Percentiles rank a stretch among this genome's conserved stretches.
phyloP scores from a whole-genome alignment of 2,329 filamentous ascomycete genomes.

The Sodiomyces alkalinus region DNA sequence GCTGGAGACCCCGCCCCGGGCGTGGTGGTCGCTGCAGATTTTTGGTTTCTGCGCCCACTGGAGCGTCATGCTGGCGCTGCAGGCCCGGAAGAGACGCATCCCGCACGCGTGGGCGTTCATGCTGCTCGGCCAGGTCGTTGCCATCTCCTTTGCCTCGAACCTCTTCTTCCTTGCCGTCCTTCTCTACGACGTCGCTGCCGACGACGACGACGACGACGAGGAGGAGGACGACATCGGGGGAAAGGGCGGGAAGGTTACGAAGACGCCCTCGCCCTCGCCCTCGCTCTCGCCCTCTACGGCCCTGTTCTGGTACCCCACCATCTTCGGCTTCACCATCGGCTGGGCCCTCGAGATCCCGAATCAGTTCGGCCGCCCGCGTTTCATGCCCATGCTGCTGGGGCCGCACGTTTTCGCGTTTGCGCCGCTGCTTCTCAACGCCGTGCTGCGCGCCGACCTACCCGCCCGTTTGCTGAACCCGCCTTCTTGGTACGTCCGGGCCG shows the following conservation, averaged over 20 bases:
- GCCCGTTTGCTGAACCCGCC: conserved; percentile 3
- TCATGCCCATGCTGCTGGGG: conserved; percentile 9
- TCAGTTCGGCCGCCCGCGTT: conserved; percentile 4
- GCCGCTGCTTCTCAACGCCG: conserved; percentile 9
- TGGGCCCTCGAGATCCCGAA: conserved; percentile 7
- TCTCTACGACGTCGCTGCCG: conserved; percentile 1
- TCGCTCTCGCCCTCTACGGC: not conserved
- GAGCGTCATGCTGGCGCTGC: conserved; percentile 12
- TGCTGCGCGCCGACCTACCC: conserved; percentile 2
- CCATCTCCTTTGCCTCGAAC: conserved; percentile 13
- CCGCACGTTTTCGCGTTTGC: conserved; percentile 12
- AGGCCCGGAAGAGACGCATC: conserved; percentile 9
- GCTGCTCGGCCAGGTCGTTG: conserved; percentile 13
- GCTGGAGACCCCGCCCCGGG: conserved; percentile 9
- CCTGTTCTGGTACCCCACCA: conserved; percentile 4
- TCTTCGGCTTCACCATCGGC: conserved; percentile 7
- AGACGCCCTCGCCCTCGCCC: not conserved
- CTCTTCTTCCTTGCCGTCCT: conserved; percentile 13
- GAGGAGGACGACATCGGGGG: not conserved
- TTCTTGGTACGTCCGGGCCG: conserved; percentile 2
- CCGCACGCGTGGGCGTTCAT: conserved; percentile 11
- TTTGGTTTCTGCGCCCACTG: conserved; percentile 13
- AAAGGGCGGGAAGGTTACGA: no score
- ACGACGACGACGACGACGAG: not conserved
- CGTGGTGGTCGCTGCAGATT: conserved; percentile 14